A percentile compares a stretch with the other conserved stretches of the same genome.
These are phyloP conservation scores for Hansfordia pulvinata DNA, from an alignment of 2,329 filamentous ascomycete genomes.

Conservation along the genomic window DNA sequence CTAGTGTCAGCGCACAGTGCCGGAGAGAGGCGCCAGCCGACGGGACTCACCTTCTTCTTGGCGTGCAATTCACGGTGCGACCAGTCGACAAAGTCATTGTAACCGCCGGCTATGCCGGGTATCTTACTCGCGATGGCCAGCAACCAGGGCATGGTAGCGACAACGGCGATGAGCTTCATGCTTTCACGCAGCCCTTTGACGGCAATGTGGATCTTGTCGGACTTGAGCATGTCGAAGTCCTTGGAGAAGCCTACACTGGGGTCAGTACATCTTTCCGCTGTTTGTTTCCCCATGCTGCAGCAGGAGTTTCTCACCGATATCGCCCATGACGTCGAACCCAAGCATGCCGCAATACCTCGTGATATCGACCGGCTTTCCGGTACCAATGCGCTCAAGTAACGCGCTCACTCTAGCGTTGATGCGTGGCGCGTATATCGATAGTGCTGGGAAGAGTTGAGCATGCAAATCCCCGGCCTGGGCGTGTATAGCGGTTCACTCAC, in stretches of 20 bases:
- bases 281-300: too few species aligned
- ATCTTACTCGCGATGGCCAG: conserved; percentile 15
- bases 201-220: conserved; percentile 12
- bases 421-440: conserved; percentile 10
- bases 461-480: neutral
- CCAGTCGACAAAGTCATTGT: conserved; percentile 15
- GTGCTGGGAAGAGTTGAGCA: too few species aligned
- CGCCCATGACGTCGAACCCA: conserved; percentile 13
- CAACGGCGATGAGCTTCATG: conserved; percentile 17
- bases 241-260: conserved; percentile 10
- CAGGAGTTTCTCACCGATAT: too few species aligned
- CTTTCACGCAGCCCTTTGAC: conserved; percentile 20
- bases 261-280: too few species aligned
- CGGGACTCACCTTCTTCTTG: conserved; percentile 14
- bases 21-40: neutral
- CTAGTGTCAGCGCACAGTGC: neutral
- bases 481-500: conserved; percentile 2
- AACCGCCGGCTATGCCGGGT: conserved; percentile 14
- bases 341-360: too few species aligned
- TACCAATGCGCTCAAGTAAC: neutral
- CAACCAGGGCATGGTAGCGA: conserved; percentile 21
- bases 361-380: too few species aligned
- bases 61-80: conserved; percentile 15
- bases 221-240: conserved; percentile 10
- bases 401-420: conserved; percentile 4